phyloP scores from a whole-genome alignment of 768 basidiomycete species.

The Tephrocybe sp. region DNA sequence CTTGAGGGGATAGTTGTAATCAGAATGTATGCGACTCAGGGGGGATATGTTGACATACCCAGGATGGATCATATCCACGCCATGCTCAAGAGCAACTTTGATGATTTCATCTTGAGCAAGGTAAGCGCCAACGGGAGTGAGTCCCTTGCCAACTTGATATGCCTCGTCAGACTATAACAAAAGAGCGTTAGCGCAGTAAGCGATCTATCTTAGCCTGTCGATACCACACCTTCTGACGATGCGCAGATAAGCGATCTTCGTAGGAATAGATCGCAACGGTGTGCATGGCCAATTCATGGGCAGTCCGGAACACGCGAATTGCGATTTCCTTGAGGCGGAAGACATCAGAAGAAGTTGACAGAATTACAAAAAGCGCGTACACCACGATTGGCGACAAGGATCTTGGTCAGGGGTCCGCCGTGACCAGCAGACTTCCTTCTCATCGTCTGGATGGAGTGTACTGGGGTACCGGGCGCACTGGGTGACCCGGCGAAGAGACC shows the following conservation, averaged over 20 bases:
- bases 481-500: conserved; percentile 73
- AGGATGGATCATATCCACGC: conserved; percentile 99
- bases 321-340: conserved; percentile 86
- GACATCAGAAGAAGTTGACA: conserved; percentile 5
- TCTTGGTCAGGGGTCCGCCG: conserved; percentile 86
- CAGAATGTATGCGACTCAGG: neutral
- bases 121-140: conserved; percentile 96
- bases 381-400: conserved; percentile 89
- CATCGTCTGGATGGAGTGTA: conserved; percentile 91
- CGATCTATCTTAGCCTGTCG: conserved; percentile 8
- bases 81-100: conserved; percentile 93
- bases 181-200: conserved; percentile 29
- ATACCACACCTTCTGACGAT: conserved; percentile 85
- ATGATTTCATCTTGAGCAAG: conserved; percentile 98
- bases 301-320: conserved; percentile 96
- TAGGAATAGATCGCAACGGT: conserved; percentile 98
- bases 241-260: conserved; percentile 95
- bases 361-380: conserved; percentile 45
- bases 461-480: conserved; percentile 79
- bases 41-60: conserved; percentile 52
- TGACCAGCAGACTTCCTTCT: conserved; percentile 90
- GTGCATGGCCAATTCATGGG: conserved; percentile 98
- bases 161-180: conserved; percentile 87
- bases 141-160: conserved; percentile 95
- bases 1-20: conserved; percentile 39